Evolutionary conservation across 331 rosid genomes (phyloP), one percentile per base, ranked within the genome.

Genomic region (Erythrophleum ivorense): DNA sequence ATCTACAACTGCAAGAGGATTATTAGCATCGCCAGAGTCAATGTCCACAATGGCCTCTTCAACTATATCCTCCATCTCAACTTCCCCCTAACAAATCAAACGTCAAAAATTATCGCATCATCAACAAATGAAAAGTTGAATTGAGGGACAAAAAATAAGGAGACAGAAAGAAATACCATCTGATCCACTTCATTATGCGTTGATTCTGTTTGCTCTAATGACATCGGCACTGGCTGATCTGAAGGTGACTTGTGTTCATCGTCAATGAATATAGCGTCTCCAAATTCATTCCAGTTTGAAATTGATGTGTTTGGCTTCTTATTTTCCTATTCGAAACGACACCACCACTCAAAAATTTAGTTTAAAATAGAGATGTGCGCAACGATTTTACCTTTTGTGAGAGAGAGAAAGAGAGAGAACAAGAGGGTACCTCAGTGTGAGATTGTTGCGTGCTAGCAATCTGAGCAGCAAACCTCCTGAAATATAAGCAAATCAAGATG

Each of bases 31-130:
- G 2, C 87, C 15, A 46, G 64, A 16, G 75, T 96, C 98, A 38
- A 96, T 96, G 80, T 96, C 93, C 68, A 85, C 15, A 70, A 96
- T 24, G 3, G 94, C 90, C 75, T 91, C 92, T 49, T 88, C 97
- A 63, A 33, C 81, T 48, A 94, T 88, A 67, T 96, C 99, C 83
- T 94, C 97, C 99, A 96, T 96, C 83, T 96, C 98, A 84, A 96
- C 91, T 76, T 96, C 99, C 88, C 88, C 91, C 98, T 93, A 81
- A 24, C 49, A 84, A 5, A 53, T 48, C 68, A 14, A 24, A 59
- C 46, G 55, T 43, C 48, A 9, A 36, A 31, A 55, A 81, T 82
- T 74, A 82, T 49, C 45, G 2, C 45, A 49, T 60, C 19, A 8
- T 70, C 70, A 65, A 59, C 16, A 40, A 79, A 36, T 82, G 41